Evolutionary conservation across 192 early-diverging fungal species (phyloP), one percentile per base, ranked within the genome.

Genomic region (Glomus cerebriforme): DNA sequence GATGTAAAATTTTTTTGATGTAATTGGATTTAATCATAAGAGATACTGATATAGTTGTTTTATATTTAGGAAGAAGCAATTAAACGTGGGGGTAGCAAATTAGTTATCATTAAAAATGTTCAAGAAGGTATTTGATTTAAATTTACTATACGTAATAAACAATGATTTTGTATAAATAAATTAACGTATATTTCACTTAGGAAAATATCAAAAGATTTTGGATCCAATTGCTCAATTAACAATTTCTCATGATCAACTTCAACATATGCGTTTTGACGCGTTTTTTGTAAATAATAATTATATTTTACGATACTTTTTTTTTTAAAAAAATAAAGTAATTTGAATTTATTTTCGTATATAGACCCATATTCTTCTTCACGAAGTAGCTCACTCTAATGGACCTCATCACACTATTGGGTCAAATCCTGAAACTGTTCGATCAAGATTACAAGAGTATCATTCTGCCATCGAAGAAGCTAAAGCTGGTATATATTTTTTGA

Each of bases 391-490:
- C 63, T 91, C 90, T 7, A 88, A 91, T 59, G 92, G 92, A 3
- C 92, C 92, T 6, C 92, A 92, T 54, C 83, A 85, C 10, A 86
- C 88, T 2, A 75, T 87, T 12, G 79, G 68, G 2, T 59, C 81
- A 26, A 78, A 80, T 22, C 88, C 86, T 60, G 81, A 82, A 27
- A 92, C 92, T 8, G 92, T 94, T 54, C 91, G 92, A 34, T 86
- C 87, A 43, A 85, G 84, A 9, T 79, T 94, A 31, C 87, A 90
- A 70, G 92, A 94, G 73, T 85, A 88, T 64, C 88, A 94, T 75
- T 91, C 92, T 80, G 87, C 91, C 6, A 89, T 94, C 71, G 93
- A 94, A 72, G 93, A 94, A 78, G 92, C 93, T 27, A 94, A 94
- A 83, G 93, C 93, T 76, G 88, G 86, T 85, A 67, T 70, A 62